phyloP scores from a whole-genome alignment of 768 basidiomycete genomes.

The Mycena chlorophos region DNA sequence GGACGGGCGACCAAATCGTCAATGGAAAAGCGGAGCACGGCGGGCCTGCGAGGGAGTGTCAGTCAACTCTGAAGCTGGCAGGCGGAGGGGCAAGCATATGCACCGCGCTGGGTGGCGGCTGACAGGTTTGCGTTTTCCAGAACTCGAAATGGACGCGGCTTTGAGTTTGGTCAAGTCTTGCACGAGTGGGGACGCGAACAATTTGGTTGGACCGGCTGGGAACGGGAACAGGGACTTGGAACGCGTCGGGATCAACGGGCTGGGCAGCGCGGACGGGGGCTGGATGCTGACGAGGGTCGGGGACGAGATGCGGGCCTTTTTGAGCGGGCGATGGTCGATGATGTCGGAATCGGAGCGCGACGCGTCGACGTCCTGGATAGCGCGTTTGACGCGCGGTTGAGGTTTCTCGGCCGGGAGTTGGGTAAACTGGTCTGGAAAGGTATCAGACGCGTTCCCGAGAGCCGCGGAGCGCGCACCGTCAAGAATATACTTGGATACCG shows the following conservation, averaged over 20 bases:
- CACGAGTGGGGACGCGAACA: conserved; percentile 5
- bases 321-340: conserved; percentile 14
- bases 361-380: conserved; percentile 6
- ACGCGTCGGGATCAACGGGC: background rate
- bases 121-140: background rate
- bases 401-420: background rate
- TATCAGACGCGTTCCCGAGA: background rate
- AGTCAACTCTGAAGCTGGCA: background rate
- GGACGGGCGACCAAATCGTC: background rate
- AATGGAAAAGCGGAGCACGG: conserved; percentile 7
- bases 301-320: conserved; percentile 11
- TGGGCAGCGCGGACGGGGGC: background rate
- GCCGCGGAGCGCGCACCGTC: conserved; percentile 6
- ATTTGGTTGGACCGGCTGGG: conserved; percentile 2
- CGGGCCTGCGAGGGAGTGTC: background rate
- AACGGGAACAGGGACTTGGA: background rate
- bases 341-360: conserved; percentile 10
- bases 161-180: background rate
- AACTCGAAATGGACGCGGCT: background rate
- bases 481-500: conserved; percentile 18
- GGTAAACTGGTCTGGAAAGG: conserved; percentile 17
- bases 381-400: conserved; percentile 14
- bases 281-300: conserved; percentile 1
- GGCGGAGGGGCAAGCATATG: conserved; percentile 4
- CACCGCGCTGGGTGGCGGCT: background rate